Base-by-base conservation (phyloP, 2,329 filamentous ascomycete genomes). In the Huntiella moniliformis region DNA sequence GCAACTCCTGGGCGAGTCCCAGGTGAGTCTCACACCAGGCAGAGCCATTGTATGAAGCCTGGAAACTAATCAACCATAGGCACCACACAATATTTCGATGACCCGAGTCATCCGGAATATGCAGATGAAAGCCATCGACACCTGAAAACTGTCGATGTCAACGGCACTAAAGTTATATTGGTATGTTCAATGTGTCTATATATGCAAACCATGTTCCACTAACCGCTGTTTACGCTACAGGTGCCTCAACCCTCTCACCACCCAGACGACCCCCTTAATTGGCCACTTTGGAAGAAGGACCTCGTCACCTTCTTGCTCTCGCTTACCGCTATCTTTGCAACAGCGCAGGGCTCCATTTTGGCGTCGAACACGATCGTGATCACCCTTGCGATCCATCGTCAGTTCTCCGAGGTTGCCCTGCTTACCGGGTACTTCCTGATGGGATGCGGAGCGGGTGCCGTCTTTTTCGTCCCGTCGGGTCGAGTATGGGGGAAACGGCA, bases 401-500 rank as follows among this genome's bases (percentile, higher is more conserved):
- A 68, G 42, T 83, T 94, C 55, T 82, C 79, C n/a, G 66, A 78
- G 38, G 75, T 87, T 48, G 86, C 86, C 3, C 66, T 91, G 10
- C 64, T 94, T 36, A 95, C 87, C 0, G 87, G 86, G 45, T 93
- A 87, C 60, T 87, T 85, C 59, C 70, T 95, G 15, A 73, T 87
- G 22, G 88, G 85, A 15, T 82, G 85, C 2, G 86, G 84, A 8
- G 66, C 85, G 11, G 80, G 81, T 1, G 86, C 83, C 43, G 75
- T 91, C 59, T 68, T 95, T 52, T 87, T 87, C 61, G 86, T 95
- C 2, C 83, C 88, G 0, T 83, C 80, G 1, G 85, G 83, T 15
- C 75, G 87, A 48, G 79, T 95, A 52, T 95, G 84, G 82, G 88
- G 88, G 35, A 95, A 94, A 62, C 73, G 87, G 36, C 88, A 95